Evolutionary conservation across 768 basidiomycete genomes (phyloP).

Genomic region (Tylopilus vinaceipallidus): DNA sequence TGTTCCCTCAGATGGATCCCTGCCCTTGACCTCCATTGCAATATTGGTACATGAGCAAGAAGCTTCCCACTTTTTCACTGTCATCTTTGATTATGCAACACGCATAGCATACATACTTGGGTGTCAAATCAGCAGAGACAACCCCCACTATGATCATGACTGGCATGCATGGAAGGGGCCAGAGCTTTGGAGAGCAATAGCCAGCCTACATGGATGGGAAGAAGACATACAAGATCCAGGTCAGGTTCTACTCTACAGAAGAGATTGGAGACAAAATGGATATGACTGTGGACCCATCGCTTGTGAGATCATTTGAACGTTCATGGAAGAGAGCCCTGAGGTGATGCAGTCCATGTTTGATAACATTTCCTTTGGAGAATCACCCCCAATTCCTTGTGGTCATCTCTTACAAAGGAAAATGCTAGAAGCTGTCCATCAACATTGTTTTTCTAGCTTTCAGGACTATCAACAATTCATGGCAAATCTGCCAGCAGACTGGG

Average conservation of each 20-base stretch:
- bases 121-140: background rate
- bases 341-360: background rate
- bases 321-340: background rate
- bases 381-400: background rate
- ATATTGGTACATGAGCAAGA: background rate
- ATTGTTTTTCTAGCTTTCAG: background rate
- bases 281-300: slow-evolving; percentile 7
- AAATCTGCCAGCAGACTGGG: background rate
- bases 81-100: background rate
- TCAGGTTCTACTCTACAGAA: background rate
- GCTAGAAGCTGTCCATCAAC: background rate
- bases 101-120: background rate
- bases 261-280: slow-evolving; percentile 7
- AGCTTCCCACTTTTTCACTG: slow-evolving; percentile 1
- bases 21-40: background rate
- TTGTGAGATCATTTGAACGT: background rate
- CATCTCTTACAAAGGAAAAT: background rate
- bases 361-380: background rate
- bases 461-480: background rate
- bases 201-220: slow-evolving; percentile 1
- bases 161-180: slow-evolving; percentile 2
- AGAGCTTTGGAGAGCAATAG: background rate
- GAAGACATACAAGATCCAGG: background rate
- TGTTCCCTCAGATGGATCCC: background rate
- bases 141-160: background rate